Percentiles rank a stretch among this genome's conserved stretches.
Evolutionary conservation across 2,329 filamentous ascomycete species (phyloP).

Genomic region (Lachnellula hyalina): DNA sequence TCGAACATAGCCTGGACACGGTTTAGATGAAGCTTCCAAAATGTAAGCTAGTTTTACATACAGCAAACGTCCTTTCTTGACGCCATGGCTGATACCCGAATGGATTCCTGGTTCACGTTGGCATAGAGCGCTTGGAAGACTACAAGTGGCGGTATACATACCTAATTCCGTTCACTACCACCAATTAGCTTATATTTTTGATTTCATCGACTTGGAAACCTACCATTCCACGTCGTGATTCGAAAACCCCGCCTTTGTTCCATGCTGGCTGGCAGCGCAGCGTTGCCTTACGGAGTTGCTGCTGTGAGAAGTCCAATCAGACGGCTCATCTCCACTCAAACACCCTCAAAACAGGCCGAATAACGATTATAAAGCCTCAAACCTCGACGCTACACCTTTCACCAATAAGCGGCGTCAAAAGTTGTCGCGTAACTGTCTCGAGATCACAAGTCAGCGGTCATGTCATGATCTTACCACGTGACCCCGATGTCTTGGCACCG

Average conservation of each 20-base stretch:
- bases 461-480: background rate
- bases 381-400: background rate
- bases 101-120: constrained; percentile 54
- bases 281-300: background rate
- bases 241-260: constrained; percentile 58
- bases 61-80: constrained; percentile 63
- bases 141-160: constrained; percentile 27
- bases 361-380: background rate
- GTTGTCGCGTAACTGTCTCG: background rate
- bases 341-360: background rate
- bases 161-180: constrained; percentile 73
- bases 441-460: background rate
- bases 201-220: constrained; percentile 19
- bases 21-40: background rate
- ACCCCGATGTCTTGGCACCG: background rate
- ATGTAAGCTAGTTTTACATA: constrained; percentile 29
- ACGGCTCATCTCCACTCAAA: background rate
- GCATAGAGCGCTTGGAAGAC: background rate
- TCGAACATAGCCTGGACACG: constrained; percentile 78
- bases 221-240: constrained; percentile 85
- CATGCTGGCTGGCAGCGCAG: background rate
- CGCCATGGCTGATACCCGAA: constrained; percentile 84
- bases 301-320: no score
- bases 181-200: constrained; percentile 10
- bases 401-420: background rate